Conservation (phyloP, 2,329 filamentous ascomycete genomes). For the Phialophora verrucosa region DNA sequence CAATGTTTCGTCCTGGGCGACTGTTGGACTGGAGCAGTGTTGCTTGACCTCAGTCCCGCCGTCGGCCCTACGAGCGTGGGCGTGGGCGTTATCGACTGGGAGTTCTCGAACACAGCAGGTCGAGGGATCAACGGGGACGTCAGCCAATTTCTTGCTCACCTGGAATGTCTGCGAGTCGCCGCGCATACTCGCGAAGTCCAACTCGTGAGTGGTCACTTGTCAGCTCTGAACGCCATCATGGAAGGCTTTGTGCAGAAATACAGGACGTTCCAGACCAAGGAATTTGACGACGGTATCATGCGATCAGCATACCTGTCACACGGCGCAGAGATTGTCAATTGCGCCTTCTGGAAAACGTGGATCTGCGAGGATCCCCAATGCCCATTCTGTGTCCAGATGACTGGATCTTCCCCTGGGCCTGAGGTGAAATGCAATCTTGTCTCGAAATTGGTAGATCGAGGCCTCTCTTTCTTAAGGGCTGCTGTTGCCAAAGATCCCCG, state of each 20-base stretch:
- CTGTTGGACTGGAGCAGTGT: conserved; percentile 25
- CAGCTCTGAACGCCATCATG: conserved; percentile 16
- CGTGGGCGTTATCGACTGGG: conserved; percentile 26
- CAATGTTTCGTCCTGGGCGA: conserved; percentile 21
- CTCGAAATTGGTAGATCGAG: not conserved
- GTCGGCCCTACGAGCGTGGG: not conserved
- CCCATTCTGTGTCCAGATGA: not conserved
- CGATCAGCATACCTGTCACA: conserved; percentile 15
- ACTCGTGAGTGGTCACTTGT: conserved; percentile 9
- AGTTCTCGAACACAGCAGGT: conserved; percentile 21
- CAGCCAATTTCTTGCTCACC: conserved; percentile 25
- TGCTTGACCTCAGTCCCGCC: conserved; percentile 7
- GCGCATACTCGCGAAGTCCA: not conserved
- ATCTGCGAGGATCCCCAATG: conserved; percentile 15
- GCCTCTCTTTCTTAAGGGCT: conserved; percentile 4
- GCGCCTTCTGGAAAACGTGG: conserved; percentile 25
- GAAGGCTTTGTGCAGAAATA: conserved; percentile 9
- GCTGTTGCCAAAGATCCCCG: not conserved
- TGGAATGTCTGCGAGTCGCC: conserved; percentile 18
- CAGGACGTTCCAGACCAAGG: not conserved
- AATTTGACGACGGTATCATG: not conserved
- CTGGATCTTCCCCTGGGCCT: not conserved
- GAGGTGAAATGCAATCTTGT: not conserved
- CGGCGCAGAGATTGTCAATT: conserved; percentile 23
- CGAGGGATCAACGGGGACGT: conserved; percentile 24